These are phyloP conservation scores for Epichloe hybrida DNA, from an alignment of 2,329 filamentous ascomycete genomes.

Conservation along the genomic window DNA sequence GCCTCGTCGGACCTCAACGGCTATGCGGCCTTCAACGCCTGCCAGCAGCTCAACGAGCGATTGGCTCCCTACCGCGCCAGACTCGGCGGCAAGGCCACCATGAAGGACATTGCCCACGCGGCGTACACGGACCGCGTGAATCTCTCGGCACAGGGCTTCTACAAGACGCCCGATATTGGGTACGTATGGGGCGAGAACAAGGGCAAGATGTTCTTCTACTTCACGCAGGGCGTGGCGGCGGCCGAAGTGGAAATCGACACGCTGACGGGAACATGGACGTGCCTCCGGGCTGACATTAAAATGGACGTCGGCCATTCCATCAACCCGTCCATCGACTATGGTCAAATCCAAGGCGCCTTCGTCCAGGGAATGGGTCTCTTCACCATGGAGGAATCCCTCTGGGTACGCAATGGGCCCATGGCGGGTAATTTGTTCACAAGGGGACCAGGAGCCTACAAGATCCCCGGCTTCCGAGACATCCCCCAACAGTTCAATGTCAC, in stretches of 20 bases:
- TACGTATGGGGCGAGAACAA: slow-evolving; percentile 85
- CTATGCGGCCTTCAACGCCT: slow-evolving; percentile 90
- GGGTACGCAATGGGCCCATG: slow-evolving; percentile 46
- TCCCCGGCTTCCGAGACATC: slow-evolving; percentile 85
- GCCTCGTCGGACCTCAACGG: slow-evolving; percentile 92
- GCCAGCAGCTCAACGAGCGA: slow-evolving; percentile 75
- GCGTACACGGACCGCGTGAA: slow-evolving; percentile 97
- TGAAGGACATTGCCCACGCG: slow-evolving; percentile 81
- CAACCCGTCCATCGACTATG: slow-evolving; percentile 55
- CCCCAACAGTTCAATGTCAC: slow-evolving; percentile 74
- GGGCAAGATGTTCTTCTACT: slow-evolving; percentile 98
- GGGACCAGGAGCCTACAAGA: slow-evolving; percentile 68
- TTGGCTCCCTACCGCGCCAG: slow-evolving; percentile 76
- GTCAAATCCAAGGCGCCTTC: slow-evolving; percentile 61
- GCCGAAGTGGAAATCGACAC: slow-evolving; percentile 91
- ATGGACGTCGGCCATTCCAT: slow-evolving; percentile 88
- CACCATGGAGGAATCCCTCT: slow-evolving; percentile 54
- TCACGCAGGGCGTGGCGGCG: slow-evolving; percentile 86
- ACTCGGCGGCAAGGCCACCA: slow-evolving; percentile 60
- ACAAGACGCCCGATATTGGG: slow-evolving; percentile 93
- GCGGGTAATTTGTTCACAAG: slow-evolving; percentile 52
- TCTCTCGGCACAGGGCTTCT: slow-evolving; percentile 92
- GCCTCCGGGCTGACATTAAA: slow-evolving; percentile 77
- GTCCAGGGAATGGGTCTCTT: slow-evolving; percentile 58
- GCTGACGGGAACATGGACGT: slow-evolving; percentile 87